These are phyloP conservation scores for Mycena albidolilacea DNA, from an alignment of 768 basidiomycete genomes.

Conservation along the genomic window DNA sequence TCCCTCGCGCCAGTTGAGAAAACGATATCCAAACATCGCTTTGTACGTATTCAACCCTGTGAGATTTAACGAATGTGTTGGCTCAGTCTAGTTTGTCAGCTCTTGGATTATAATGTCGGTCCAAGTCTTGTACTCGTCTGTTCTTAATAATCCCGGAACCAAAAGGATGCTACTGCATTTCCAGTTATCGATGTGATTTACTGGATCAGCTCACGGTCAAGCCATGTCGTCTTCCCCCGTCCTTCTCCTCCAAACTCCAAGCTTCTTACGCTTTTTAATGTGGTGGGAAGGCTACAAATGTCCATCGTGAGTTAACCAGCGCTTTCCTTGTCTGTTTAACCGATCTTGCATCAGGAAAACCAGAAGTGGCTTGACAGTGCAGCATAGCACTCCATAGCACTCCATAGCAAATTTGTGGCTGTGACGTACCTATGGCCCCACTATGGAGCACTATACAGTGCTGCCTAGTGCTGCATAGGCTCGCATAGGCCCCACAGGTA, in stretches of 20 bases:
- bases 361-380: no score
- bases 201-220: constrained; percentile 9
- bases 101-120: constrained; percentile 7
- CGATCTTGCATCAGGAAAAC: no score
- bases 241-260: constrained; percentile 8
- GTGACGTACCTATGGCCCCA: no score
- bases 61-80: no score
- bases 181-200: constrained; percentile 2
- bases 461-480: no score
- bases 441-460: no score
- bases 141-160: background rate
- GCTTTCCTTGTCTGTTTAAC: background rate
- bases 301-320: background rate
- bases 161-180: constrained; percentile 13
- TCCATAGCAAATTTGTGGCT: no score
- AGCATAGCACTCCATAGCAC: no score
- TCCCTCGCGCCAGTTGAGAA: constrained; percentile 3
- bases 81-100: background rate
- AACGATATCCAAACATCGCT: constrained; percentile 15
- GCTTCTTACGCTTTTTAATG: constrained; percentile 18
- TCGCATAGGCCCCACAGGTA: no score
- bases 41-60: constrained; percentile 3
- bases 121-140: background rate
- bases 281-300: constrained; percentile 11
- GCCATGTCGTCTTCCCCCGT: constrained; percentile 16